Conservation (phyloP, 1,284 basidiomycete species). For the Moniliophthora roreri region DNA sequence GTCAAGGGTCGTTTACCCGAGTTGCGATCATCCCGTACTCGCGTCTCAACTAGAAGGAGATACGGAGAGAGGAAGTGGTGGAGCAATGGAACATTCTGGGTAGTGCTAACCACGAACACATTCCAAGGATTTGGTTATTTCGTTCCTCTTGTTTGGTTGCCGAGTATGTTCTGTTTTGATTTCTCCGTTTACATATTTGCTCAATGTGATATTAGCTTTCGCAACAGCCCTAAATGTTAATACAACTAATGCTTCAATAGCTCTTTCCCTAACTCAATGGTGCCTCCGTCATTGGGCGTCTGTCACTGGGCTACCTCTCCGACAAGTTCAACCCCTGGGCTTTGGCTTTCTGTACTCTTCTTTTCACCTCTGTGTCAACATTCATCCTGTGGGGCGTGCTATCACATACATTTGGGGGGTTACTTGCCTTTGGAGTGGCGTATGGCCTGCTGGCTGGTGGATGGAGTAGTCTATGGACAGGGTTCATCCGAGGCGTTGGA, state of each 20-base stretch:
- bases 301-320: constrained; percentile 33
- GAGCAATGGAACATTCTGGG: too few relatives aligned
- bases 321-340: constrained; percentile 36
- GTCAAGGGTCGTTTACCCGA: constrained; percentile 34
- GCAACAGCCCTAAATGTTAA: constrained; percentile 29
- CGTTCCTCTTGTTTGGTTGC: constrained; percentile 22
- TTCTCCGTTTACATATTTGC: constrained; percentile 20
- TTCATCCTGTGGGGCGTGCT: constrained; percentile 41
- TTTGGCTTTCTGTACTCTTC: constrained; percentile 29
- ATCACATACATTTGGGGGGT: constrained; percentile 30
- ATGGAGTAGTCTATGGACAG: constrained; percentile 35
- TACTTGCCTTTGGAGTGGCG: constrained; percentile 32
- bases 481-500: constrained; percentile 29
- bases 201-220: constrained; percentile 27
- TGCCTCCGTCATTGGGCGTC: constrained; percentile 30
- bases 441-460: constrained; percentile 37
- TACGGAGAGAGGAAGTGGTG: too few relatives aligned
- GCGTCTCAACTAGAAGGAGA: not conserved
- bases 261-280: constrained; percentile 28
- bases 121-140: not conserved
- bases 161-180: constrained; percentile 22
- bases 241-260: constrained; percentile 24
- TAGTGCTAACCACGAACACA: not conserved
- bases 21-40: constrained; percentile 17
- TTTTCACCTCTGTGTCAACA: constrained; percentile 28